A percentile compares a stretch with the other conserved stretches of the same genome.
phyloP scores from a whole-genome alignment of 768 basidiomycete species.

The Cystoderma amianthinum region DNA sequence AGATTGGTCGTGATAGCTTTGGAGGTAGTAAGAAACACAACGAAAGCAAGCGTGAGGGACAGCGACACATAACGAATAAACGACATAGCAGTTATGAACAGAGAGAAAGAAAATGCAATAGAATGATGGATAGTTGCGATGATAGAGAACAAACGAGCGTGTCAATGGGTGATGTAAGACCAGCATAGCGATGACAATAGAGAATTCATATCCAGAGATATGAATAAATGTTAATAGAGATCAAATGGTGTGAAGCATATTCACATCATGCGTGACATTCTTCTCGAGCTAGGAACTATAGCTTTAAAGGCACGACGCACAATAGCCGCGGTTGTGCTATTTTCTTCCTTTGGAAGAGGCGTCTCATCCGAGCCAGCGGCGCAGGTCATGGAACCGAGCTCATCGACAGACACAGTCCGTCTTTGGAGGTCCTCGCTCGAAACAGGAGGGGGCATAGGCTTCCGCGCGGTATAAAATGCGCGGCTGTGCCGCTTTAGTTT shows the following conservation, averaged over 20 bases:
- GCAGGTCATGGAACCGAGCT: conserved; percentile 50
- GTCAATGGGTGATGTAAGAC: not conserved
- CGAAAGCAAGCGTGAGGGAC: too few relatives aligned
- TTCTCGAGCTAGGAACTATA: conserved; percentile 58
- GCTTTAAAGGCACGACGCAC: conserved; percentile 73
- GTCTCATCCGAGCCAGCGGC: conserved; percentile 17
- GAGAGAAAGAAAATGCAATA: too few relatives aligned
- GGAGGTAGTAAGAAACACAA: too few relatives aligned
- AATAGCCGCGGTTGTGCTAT: conserved; percentile 42
- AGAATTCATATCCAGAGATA: too few relatives aligned
- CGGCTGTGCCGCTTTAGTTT: conserved; percentile 26
- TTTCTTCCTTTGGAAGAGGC: conserved; percentile 35
- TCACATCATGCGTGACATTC: conserved; percentile 36
- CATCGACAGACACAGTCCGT: conserved; percentile 49
- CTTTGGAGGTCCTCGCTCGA: conserved; percentile 60
- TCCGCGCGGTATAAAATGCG: conserved; percentile 41
- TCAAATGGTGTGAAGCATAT: conserved; percentile 2
- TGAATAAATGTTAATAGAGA: conserved; percentile 4
- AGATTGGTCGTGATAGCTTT: too few relatives aligned
- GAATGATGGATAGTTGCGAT: too few relatives aligned
- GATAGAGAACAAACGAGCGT: not conserved
- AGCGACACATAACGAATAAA: too few relatives aligned
- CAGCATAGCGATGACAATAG: not conserved
- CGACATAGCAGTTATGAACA: too few relatives aligned
- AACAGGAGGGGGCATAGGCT: conserved; percentile 64